A percentile compares a stretch with the other conserved stretches of the same genome.
Conservation (phyloP, 441 rosid genomes). For the Dalechampia spathulata region DNA sequence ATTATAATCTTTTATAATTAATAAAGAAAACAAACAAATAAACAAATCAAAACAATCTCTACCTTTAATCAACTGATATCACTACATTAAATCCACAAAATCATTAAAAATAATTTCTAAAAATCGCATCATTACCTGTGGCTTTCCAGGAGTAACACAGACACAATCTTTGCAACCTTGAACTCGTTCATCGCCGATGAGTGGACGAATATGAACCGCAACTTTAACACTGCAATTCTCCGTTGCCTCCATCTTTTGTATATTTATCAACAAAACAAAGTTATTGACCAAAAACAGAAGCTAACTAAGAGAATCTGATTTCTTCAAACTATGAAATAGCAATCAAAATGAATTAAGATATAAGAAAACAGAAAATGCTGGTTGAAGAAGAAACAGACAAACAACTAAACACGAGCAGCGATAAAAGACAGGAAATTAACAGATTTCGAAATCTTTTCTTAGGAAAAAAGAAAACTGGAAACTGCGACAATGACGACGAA, state of each 20-base stretch:
- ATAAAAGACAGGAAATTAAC: too few relatives aligned
- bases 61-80: too few relatives aligned
- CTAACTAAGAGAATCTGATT: not conserved
- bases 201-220: constrained; percentile 91
- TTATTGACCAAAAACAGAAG: not conserved
- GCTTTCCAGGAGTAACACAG: constrained; percentile 75
- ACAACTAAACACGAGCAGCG: too few relatives aligned
- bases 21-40: not conserved
- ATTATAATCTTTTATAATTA: not conserved
- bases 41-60: not conserved
- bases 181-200: constrained; percentile 76
- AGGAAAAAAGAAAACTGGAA: too few relatives aligned
- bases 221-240: constrained; percentile 95
- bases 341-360: too few relatives aligned
- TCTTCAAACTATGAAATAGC: not conserved
- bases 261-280: not conserved
- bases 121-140: constrained; percentile 52
- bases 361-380: too few relatives aligned
- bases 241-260: constrained; percentile 13
- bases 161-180: constrained; percentile 96
- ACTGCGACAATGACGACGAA: too few relatives aligned
- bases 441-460: too few relatives aligned
- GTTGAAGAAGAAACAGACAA: too few relatives aligned
- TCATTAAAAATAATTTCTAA: too few relatives aligned
- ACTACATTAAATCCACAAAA: too few relatives aligned